Conservation (phyloP, 768 basidiomycete genomes). For the Trametes maxima region DNA sequence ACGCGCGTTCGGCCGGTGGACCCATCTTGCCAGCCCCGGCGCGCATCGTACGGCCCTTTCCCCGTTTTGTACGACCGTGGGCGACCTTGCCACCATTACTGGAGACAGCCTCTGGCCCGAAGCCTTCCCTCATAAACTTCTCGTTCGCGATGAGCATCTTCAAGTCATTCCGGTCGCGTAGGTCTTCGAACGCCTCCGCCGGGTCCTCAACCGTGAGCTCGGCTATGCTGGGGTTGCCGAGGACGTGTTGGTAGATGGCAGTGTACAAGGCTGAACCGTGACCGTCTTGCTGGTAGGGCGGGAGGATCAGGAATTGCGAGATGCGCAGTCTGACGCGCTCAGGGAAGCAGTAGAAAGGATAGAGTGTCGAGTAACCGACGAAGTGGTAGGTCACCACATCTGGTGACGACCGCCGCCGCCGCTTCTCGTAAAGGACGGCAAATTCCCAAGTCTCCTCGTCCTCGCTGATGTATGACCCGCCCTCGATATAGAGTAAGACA, state of each 20-base stretch:
- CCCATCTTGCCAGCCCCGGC: constrained; percentile 58
- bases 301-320: constrained; percentile 94
- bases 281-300: constrained; percentile 86
- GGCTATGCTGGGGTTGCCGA: constrained; percentile 67
- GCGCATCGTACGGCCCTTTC: constrained; percentile 15
- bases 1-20: constrained; percentile 74
- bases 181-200: constrained; percentile 95
- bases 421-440: constrained; percentile 85
- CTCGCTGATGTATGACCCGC: constrained; percentile 91
- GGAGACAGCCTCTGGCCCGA: constrained; percentile 43
- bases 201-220: constrained; percentile 98
- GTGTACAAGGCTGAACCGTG: constrained; percentile 92
- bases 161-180: constrained; percentile 91
- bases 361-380: constrained; percentile 90
- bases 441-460: constrained; percentile 96
- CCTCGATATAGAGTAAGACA: constrained; percentile 93
- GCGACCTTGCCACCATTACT: constrained; percentile 22
- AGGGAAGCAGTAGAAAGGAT: constrained; percentile 95
- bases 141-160: constrained; percentile 67
- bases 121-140: constrained; percentile 72
- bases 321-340: constrained; percentile 86
- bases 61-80: constrained; percentile 12
- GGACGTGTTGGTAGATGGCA: constrained; percentile 78
- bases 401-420: constrained; percentile 56
- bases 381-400: constrained; percentile 80